Conservation (phyloP, 2,329 filamentous ascomycete species). For the Zymoseptoria crescenta region DNA sequence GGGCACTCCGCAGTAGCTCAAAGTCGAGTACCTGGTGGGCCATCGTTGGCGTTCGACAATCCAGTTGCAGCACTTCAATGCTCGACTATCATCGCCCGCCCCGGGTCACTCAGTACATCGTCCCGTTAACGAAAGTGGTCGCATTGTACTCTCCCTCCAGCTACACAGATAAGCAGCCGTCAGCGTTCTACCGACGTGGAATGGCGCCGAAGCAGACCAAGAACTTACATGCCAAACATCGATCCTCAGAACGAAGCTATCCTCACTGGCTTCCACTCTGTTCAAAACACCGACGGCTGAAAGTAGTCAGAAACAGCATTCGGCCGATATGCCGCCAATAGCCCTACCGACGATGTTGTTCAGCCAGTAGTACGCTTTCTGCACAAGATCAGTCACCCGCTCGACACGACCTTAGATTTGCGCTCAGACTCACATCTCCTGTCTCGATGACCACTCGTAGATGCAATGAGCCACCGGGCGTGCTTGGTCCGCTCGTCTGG, state of each 20-base stretch:
- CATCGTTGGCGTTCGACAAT: not conserved
- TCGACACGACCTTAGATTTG: not conserved
- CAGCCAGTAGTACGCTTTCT: slow-evolving; percentile 28
- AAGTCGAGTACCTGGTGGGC: no score
- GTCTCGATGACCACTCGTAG: slow-evolving; percentile 31
- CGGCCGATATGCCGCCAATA: not conserved
- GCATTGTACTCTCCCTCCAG: slow-evolving; percentile 10
- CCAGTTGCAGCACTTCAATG: not conserved
- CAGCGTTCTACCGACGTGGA: not conserved
- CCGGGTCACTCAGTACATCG: slow-evolving; percentile 11
- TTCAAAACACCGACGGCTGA: slow-evolving; percentile 16
- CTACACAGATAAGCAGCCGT: slow-evolving; percentile 5
- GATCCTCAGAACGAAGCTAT: slow-evolving; percentile 16
- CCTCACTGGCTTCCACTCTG: slow-evolving; percentile 8
- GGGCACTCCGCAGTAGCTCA: no score
- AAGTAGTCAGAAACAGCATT: not conserved
- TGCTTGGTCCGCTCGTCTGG: slow-evolving; percentile 27
- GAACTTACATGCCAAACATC: slow-evolving; percentile 26
- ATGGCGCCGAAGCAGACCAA: not conserved
- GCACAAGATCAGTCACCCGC: not conserved
- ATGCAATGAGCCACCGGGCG: slow-evolving; percentile 25
- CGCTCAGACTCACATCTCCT: slow-evolving; percentile 18
- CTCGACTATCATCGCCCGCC: not conserved
- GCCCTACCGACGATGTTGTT: slow-evolving; percentile 28
- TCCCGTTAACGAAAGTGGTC: slow-evolving; percentile 16